A percentile compares a stretch with the other conserved stretches of the same genome.
Conservation (phyloP, 805 yeast species). For the Metschnikowia shivogae region DNA sequence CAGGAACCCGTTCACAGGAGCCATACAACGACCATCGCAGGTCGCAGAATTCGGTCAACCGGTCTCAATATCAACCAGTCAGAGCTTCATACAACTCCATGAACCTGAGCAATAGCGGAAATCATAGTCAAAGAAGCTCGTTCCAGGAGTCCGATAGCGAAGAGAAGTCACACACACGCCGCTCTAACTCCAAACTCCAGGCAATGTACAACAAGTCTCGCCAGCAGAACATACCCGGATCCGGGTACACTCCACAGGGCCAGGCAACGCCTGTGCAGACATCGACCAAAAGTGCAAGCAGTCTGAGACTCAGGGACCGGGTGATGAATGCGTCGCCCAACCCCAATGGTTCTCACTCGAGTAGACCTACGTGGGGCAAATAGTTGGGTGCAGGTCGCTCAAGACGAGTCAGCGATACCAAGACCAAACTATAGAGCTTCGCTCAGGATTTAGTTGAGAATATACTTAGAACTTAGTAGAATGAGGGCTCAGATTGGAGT, state of each 20-base stretch:
- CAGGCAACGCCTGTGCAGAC: conserved; percentile 1
- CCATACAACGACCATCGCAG: not conserved
- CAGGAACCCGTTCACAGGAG: not conserved
- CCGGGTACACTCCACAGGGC: conserved; percentile 23
- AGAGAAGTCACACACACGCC: conserved; percentile 24
- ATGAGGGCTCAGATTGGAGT: no score
- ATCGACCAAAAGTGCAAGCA: conserved; percentile 12
- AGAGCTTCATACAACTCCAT: conserved; percentile 20
- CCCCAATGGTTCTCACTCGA: conserved; percentile 4
- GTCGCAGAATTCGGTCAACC: conserved; percentile 2
- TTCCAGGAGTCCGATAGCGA: conserved; percentile 7
- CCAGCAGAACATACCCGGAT: conserved; percentile 34
- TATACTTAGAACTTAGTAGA: not conserved
- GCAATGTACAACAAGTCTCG: conserved; percentile 40
- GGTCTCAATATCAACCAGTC: conserved; percentile 26
- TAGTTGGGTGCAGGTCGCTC: conserved; percentile 3
- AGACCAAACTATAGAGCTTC: not conserved
- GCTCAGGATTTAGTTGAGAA: not conserved
- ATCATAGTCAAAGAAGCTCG: conserved; percentile 2
- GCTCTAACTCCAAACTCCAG: conserved; percentile 33
- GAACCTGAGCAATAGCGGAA: conserved; percentile 6
- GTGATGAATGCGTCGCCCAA: conserved; percentile 11
- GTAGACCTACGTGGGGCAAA: conserved; percentile 27
- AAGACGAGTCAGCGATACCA: not conserved
- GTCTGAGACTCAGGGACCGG: conserved; percentile 17